Evolutionary conservation across 2,329 filamentous ascomycete genomes (phyloP), one percentile per base, ranked within the genome.

Genomic region (Aspergillus neoniger): DNA sequence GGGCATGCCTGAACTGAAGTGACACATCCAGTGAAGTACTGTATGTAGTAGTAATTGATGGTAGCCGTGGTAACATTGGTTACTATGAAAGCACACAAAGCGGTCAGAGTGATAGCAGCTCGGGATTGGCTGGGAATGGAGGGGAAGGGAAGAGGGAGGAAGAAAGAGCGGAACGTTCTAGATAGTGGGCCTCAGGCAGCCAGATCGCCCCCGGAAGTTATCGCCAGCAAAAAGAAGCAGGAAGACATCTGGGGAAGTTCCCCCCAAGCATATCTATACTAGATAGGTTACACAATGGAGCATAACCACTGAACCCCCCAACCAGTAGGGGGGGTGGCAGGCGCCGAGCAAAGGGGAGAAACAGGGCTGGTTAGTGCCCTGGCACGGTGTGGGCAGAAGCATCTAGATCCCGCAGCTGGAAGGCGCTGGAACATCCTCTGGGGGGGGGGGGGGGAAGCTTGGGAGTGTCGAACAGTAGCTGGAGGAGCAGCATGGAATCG

Each of bases 101-200:
- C 58, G 55, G 55, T 55, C 47, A 50, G 47, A n/a, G 3, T 36
- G 9, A 30, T 2, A 5, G 7, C n/a, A 12, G 15, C 10, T 23
- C 15, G 9, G 64, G 57, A 67, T 66, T 66, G 63, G 64, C 23
- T 56, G 63, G 60, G 57, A 49, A 17, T 21, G 21, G 17, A 49
- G 58, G 64, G 66, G 65, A 66, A 65, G 69, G 66, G 66, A 69
- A 25, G 5, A 25, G 28, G 4, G 28, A 30, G 1, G 9, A 4
- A 12, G 9, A 4, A 30, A 30, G 28, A 30, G 69, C 68, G 67
- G 72, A 74, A 74, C 65, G 64, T 74, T 74, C 72, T 72, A 73
- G 72, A 71, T 67, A 59, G n/a, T 25, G 4, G 14, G 67, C 65
- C 65, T 68, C 48, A 69, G 41, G 64, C 55, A 62, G 21, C 39